Evolutionary conservation across 225 moss, liverwort and hornwort species (phyloP), one percentile per base, ranked within the genome.

Genomic region (Pleurozium schreberi): DNA sequence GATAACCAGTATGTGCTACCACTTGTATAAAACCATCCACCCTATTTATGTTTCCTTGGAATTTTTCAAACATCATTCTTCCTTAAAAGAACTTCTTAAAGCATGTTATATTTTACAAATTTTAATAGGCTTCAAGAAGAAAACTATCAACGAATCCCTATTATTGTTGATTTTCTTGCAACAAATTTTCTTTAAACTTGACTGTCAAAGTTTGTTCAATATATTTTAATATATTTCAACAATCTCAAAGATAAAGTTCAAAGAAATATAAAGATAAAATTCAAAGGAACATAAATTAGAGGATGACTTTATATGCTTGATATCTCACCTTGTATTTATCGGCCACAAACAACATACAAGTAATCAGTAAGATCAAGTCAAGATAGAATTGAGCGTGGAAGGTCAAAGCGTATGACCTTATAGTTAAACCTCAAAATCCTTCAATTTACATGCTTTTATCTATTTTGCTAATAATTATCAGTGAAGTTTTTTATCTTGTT

Each of bases 231-330:
- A 45, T 18, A 74, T 45, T 75, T 75, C 4, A 49, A 50, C 4
- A 75, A 12, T 49, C 30, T 33, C 1, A 4, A 49, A 33, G 7
- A n/a, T n/a, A 31, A 14, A 18, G 9, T 45, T 45, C 6, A 45
- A 73, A 10, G 2, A 45, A 45, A 17, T 3, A 0, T 28, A 45
- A 45, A 28, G 5, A 11, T 23, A 21, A 42, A 70, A 27, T 43
- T 42, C 9, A 43, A 43, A 43, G 8, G 5, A 18, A 74, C 2
- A 1, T 45, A 30, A 74, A 47, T 1, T 4, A 74, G 7, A 1
- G 1, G 0, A 28, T 0, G 1, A 0, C 9, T 47, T 12, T 75
- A 2, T 7, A 49, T 30, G 28, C 45, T 73, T 45, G 45, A 28
- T 47, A 70, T 13, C 3, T 40, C 14, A 42, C 26, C 42, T 70